Conservation (phyloP, 2,329 filamentous ascomycete genomes). For the Cytospora leucostoma region DNA sequence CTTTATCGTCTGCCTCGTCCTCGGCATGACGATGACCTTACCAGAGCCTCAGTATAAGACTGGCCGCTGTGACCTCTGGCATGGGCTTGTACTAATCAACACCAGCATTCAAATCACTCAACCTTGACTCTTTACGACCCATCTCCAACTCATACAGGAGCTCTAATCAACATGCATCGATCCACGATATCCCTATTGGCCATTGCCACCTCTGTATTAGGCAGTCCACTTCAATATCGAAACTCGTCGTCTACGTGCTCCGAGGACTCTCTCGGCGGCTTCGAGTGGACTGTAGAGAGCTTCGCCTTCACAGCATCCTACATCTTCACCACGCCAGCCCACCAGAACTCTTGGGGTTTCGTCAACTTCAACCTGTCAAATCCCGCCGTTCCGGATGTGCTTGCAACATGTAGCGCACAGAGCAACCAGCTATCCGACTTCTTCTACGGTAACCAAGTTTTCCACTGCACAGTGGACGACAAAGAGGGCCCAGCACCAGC, state of each 20-base stretch:
- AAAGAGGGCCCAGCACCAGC: slow-evolving; percentile 35
- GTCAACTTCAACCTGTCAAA: slow-evolving; percentile 54
- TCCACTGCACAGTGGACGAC: slow-evolving; percentile 44
- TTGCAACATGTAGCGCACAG: slow-evolving; percentile 41
- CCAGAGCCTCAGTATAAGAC: not conserved
- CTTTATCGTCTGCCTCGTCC: not conserved
- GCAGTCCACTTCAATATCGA: slow-evolving; percentile 31
- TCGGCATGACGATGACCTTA: not conserved
- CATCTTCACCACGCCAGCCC: slow-evolving; percentile 52
- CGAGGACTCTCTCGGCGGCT: slow-evolving; percentile 36
- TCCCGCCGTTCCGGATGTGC: slow-evolving; percentile 42
- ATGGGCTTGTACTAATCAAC: not conserved
- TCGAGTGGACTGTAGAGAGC: slow-evolving; percentile 45
- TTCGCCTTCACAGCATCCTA: slow-evolving; percentile 54
- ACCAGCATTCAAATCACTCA: not conserved
- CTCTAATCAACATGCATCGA: slow-evolving; percentile 9
- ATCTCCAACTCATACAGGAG: no score
- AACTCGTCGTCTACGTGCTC: slow-evolving; percentile 36
- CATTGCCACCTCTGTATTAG: not conserved
- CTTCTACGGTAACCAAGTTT: slow-evolving; percentile 50
- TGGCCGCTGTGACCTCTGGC: not conserved
- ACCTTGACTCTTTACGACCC: not conserved
- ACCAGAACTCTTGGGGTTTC: slow-evolving; percentile 51
- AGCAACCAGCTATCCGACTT: slow-evolving; percentile 49
- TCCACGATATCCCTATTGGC: not conserved